These are phyloP conservation scores for Phytophthora sansomeana DNA, from an alignment of 352 stramenopile genomes.

Conservation along the genomic window DNA sequence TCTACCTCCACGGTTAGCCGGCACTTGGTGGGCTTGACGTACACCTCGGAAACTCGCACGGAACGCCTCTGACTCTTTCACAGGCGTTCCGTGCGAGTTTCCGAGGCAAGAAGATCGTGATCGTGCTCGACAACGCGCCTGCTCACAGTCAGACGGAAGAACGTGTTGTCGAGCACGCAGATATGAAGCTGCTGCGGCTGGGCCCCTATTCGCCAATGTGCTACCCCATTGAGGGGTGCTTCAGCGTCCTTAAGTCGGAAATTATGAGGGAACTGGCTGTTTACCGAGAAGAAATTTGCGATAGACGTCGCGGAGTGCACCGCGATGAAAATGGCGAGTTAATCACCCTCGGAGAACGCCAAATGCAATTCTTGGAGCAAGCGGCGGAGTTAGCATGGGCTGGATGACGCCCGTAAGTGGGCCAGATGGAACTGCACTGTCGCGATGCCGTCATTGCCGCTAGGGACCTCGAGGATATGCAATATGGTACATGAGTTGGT, in stretches of 20 bases:
- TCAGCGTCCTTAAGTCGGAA: not conserved
- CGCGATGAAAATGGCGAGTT: too few species aligned
- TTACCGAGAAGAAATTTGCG: slow-evolving; percentile 2
- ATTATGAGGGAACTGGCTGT: not conserved
- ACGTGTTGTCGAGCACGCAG: not conserved
- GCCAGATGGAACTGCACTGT: not conserved
- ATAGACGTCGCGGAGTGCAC: not conserved
- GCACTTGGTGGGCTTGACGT: not conserved
- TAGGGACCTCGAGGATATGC: not conserved
- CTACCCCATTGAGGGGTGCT: not conserved
- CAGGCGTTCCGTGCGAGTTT: not conserved
- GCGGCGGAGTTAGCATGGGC: not conserved
- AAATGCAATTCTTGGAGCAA: not conserved
- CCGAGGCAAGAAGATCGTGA: slow-evolving; percentile 2
- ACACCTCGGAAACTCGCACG: slow-evolving; percentile 5
- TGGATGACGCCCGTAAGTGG: not conserved
- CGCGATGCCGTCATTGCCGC: not conserved
- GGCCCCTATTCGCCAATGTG: not conserved
- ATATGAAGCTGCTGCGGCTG: slow-evolving; percentile 2
- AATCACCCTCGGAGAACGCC: not conserved
- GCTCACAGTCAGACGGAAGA: slow-evolving; percentile 2
- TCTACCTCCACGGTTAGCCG: too few species aligned
- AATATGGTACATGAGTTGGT: not conserved
- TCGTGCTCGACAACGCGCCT: slow-evolving; percentile 3
- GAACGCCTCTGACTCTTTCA: too few species aligned